Conservation (phyloP, 1,284 basidiomycete species). For the Mixia osmundae region DNA sequence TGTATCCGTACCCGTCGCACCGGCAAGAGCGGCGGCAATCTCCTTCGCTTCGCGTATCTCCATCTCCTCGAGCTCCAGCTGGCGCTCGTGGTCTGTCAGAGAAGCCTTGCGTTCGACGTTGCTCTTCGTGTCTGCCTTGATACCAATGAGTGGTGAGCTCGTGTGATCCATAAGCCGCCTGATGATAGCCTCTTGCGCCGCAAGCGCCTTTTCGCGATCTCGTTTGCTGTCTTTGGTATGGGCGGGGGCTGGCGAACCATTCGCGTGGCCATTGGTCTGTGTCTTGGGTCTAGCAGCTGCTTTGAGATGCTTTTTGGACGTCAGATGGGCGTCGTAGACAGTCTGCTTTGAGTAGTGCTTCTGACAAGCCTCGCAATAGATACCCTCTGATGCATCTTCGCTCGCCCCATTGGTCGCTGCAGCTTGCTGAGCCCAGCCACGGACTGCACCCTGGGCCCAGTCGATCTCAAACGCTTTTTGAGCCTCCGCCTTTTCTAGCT, state of each 20-base stretch:
- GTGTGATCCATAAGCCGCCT: constrained; percentile 34
- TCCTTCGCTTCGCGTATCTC: constrained; percentile 27
- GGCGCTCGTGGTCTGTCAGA: constrained; percentile 81
- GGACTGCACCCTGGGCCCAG: constrained; percentile 55
- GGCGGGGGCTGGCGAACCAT: constrained; percentile 16
- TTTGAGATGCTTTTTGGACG: constrained; percentile 84
- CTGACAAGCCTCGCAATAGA: constrained; percentile 95
- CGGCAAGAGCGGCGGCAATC: constrained; percentile 35
- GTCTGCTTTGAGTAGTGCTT: constrained; percentile 90
- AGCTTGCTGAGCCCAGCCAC: constrained; percentile 43
- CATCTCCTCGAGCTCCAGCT: constrained; percentile 58
- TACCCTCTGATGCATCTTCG: constrained; percentile 31
- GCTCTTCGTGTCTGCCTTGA: constrained; percentile 61
- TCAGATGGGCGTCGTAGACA: constrained; percentile 87
- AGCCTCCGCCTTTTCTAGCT: constrained; percentile 39
- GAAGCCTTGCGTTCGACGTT: constrained; percentile 93
- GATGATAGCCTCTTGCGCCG: constrained; percentile 33
- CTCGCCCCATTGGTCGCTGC: constrained; percentile 20
- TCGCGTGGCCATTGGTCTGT: constrained; percentile 27
- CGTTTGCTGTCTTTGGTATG: constrained; percentile 9
- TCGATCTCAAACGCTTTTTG: constrained; percentile 45
- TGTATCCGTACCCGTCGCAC: constrained; percentile 26
- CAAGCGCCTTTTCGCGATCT: constrained; percentile 10
- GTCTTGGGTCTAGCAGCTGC: constrained; percentile 35
- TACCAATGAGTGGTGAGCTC: constrained; percentile 33